These are phyloP conservation scores for Hypocreales sp. DNA, from an alignment of 2,329 filamentous ascomycete genomes.

Conservation along the genomic window DNA sequence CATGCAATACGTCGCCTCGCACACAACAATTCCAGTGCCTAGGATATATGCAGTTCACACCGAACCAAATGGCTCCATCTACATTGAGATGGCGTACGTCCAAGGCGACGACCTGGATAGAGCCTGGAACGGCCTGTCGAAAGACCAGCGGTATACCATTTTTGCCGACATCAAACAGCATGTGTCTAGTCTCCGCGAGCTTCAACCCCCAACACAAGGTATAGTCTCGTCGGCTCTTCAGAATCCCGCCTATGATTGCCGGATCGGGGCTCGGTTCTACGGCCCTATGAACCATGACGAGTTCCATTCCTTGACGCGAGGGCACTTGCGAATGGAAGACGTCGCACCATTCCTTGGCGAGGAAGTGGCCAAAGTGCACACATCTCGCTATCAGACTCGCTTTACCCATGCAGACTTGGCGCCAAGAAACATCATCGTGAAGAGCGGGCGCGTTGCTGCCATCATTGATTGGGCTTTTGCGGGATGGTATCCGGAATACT, in stretches of 20 bases:
- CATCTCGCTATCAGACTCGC: conserved; percentile 6
- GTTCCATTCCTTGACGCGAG: conserved; percentile 11
- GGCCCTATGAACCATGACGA: conserved; percentile 10
- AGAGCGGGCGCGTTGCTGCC: conserved; percentile 9
- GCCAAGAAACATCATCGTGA: conserved; percentile 13
- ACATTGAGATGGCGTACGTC: conserved; percentile 13
- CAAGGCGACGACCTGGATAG: conserved; percentile 6
- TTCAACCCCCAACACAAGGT: conserved; percentile 8
- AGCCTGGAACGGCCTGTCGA: conserved; percentile 8
- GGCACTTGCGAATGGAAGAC: conserved; percentile 8
- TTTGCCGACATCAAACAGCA: conserved; percentile 10
- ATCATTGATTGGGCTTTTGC: conserved; percentile 17
- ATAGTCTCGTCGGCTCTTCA: conserved; percentile 11
- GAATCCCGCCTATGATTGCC: conserved; percentile 11
- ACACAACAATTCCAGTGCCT: conserved; percentile 13
- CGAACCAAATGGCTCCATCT: conserved; percentile 4
- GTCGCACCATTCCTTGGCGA: conserved; percentile 8
- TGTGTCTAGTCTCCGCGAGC: conserved; percentile 8
- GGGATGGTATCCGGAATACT: conserved; percentile 19
- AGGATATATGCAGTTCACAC: conserved; percentile 10
- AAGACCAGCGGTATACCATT: conserved; percentile 7
- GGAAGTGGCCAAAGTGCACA: conserved; percentile 10
- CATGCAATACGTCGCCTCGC: conserved; percentile 12
- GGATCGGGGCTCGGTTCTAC: conserved; percentile 10
- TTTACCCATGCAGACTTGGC: conserved; percentile 13